Percentiles rank a stretch among this genome's conserved stretches.
Evolutionary conservation across 495 filamentous ascomycete genomes (phyloP).

Genomic region (Paragyromitra xinjiangensis): DNA sequence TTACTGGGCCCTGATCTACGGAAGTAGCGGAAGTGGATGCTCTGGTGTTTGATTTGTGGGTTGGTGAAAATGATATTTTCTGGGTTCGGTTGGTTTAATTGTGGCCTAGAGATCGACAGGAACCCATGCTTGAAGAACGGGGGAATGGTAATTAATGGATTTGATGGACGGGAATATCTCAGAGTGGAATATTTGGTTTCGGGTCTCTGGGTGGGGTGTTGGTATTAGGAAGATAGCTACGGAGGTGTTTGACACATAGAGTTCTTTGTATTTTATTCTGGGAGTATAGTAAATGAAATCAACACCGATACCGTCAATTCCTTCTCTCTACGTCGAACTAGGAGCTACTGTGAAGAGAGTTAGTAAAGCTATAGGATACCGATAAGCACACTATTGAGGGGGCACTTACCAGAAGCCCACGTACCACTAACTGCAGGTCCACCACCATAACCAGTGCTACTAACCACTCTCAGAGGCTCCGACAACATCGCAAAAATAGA

Average conservation of each 20-base stretch:
- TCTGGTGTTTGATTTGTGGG: neutral
- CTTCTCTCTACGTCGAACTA: neutral
- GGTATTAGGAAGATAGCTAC: slow-evolving; percentile 4
- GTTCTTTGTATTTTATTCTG: neutral
- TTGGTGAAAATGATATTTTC: neutral
- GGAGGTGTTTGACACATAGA: neutral
- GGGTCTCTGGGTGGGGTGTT: neutral
- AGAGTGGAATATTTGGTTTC: neutral
- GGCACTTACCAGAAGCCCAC: neutral
- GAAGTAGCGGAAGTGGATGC: neutral
- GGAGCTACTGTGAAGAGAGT: neutral
- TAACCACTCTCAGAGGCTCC: neutral
- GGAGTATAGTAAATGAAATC: neutral
- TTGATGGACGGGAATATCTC: neutral
- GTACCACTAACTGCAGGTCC: neutral
- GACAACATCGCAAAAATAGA: neutral
- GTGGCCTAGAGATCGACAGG: neutral
- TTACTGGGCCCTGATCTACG: neutral
- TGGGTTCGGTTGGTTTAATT: too few species aligned
- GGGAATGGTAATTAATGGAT: neutral
- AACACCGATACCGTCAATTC: neutral
- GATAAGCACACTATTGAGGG: neutral
- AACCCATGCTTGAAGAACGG: neutral
- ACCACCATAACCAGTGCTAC: neutral
- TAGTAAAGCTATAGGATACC: neutral